Evolutionary conservation across 768 basidiomycete genomes (phyloP).

Genomic region (Dentipellis sp.): DNA sequence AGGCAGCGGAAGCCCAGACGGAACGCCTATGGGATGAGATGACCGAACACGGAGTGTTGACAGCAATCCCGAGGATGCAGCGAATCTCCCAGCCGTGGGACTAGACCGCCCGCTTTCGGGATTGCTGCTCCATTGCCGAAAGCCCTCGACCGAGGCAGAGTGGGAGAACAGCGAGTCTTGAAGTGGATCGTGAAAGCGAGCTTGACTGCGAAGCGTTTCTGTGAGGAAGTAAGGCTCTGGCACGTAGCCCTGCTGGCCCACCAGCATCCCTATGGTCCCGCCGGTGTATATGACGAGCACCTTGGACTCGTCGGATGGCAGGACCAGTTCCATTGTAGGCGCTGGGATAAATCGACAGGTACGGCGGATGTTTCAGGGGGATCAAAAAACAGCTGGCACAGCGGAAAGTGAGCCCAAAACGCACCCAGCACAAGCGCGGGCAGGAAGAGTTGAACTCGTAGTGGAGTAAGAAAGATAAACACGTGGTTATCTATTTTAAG

Average conservation of each 20-base stretch:
- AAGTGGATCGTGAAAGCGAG: slow-evolving; percentile 85
- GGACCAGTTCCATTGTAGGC: slow-evolving; percentile 34
- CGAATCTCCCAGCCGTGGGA: slow-evolving; percentile 13
- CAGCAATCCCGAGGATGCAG: slow-evolving; percentile 23
- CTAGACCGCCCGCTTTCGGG: slow-evolving; percentile 43
- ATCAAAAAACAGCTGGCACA: background rate
- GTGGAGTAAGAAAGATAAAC: background rate
- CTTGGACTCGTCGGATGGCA: slow-evolving; percentile 56
- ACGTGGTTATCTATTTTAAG: slow-evolving; percentile 5
- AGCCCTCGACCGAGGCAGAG: slow-evolving; percentile 69
- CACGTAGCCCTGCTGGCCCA: slow-evolving; percentile 67
- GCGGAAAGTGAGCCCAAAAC: background rate
- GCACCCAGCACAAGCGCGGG: background rate
- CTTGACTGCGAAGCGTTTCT: slow-evolving; percentile 72
- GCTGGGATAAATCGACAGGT: background rate
- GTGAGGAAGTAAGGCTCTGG: slow-evolving; percentile 86
- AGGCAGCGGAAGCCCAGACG: slow-evolving; percentile 25
- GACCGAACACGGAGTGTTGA: slow-evolving; percentile 51
- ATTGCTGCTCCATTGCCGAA: slow-evolving; percentile 59
- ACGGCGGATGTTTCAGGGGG: background rate
- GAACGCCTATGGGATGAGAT: slow-evolving; percentile 51
- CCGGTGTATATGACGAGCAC: slow-evolving; percentile 89
- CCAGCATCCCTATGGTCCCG: slow-evolving; percentile 86
- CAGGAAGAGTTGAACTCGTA: too few species aligned
- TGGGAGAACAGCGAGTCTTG: slow-evolving; percentile 83